These are phyloP conservation scores for Cladosporium sp. DNA, from an alignment of 2,329 filamentous ascomycete species.

Conservation along the genomic window DNA sequence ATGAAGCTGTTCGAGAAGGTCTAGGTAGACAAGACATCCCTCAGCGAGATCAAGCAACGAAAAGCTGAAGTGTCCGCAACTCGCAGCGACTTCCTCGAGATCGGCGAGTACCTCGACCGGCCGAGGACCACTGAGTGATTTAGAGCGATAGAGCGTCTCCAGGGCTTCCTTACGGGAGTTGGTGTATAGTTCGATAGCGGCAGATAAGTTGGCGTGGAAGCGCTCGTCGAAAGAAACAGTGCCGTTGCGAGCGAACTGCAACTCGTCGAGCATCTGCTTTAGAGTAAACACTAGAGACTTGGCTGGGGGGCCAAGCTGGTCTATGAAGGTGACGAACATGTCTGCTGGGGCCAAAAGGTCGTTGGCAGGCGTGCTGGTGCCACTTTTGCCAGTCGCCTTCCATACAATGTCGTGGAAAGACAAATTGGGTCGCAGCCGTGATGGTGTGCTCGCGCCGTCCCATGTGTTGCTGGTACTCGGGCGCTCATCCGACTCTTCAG, in stretches of 20 bases:
- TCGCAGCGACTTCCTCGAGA: conserved; percentile 96
- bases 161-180: conserved; percentile 74
- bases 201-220: conserved; percentile 75
- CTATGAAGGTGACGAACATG: conserved; percentile 89
- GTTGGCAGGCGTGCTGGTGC: conserved; percentile 14
- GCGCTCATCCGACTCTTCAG: conserved; percentile 37
- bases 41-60: conserved; percentile 88
- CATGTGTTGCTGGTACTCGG: not conserved
- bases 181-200: conserved; percentile 79
- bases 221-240: conserved; percentile 72
- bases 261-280: conserved; percentile 81
- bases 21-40: conserved; percentile 79
- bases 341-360: conserved; percentile 59
- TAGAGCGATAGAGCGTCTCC: conserved; percentile 73
- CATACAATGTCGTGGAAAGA: conserved; percentile 4
- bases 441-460: conserved; percentile 4
- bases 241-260: conserved; percentile 63
- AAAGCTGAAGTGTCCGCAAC: conserved; percentile 94
- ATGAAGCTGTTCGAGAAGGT: conserved; percentile 83
- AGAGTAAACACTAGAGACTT: conserved; percentile 92
- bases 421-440: not conserved
- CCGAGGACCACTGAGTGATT: conserved; percentile 43
- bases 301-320: conserved; percentile 86
- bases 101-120: conserved; percentile 74
- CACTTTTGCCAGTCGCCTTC: conserved; percentile 3